Evolutionary conservation across 225 moss, liverwort and hornwort genomes (phyloP).

Genomic region (Thuidium tamariscinum): DNA sequence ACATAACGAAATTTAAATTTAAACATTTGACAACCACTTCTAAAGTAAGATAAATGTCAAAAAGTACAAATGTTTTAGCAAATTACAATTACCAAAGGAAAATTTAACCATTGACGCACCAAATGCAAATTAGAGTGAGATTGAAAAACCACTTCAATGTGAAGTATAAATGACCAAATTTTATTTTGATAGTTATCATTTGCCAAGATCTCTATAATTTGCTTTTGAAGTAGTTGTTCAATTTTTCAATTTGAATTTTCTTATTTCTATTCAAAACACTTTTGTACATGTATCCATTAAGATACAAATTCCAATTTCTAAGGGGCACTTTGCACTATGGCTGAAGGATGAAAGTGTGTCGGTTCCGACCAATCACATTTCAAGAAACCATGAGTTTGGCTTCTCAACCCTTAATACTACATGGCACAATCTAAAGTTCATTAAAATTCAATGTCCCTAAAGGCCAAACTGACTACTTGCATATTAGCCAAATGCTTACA

Average conservation of each 20-base stretch:
- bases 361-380: too few relatives aligned
- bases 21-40: fast-evolving
- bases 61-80: not conserved
- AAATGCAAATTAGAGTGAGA: not conserved
- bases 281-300: not conserved
- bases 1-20: not conserved
- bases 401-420: too few relatives aligned
- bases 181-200: not conserved
- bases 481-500: too few relatives aligned
- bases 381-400: too few relatives aligned
- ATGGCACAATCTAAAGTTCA: too few relatives aligned
- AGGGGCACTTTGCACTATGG: too few relatives aligned
- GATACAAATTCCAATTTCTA: not conserved
- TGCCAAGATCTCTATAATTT: fast-evolving
- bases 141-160: not conserved
- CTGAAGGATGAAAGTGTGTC: too few relatives aligned
- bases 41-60: not conserved
- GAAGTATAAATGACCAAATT: not conserved
- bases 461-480: too few relatives aligned
- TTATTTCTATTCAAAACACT: not conserved
- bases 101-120: not conserved
- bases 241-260: not conserved
- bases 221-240: not conserved
- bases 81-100: not conserved
- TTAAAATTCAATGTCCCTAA: too few relatives aligned